Base-by-base conservation (phyloP, 805 yeast genomes). In the Kregervanrija fluxuum region DNA sequence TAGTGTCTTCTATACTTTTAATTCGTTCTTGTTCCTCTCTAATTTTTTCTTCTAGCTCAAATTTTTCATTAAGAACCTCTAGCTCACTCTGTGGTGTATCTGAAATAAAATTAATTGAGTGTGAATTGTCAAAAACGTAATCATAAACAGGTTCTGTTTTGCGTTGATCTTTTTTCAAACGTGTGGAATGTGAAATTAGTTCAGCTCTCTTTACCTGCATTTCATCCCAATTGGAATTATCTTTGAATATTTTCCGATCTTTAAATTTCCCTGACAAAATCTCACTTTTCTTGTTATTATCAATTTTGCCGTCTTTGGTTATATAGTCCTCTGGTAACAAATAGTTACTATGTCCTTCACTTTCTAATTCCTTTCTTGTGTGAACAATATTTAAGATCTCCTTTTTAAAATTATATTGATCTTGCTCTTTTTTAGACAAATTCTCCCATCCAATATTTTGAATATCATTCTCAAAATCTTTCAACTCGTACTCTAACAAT, bases 81-180 rank as follows among this genome's bases (percentile, higher is more conserved):
- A 42, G 51, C 50, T 48, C 62, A 2, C 51, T 53, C 8, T 44
- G 40, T 2, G 62, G 57, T 30, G 74, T 80, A n/a, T 47, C 44
- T 2, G 62, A 57, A 22, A 74, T 80, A 13, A 68, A 64, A 1
- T 77, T 75, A 14, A 82, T 74, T 46, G 70, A 68, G 45, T 83
- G 86, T 0, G 77, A 67, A 37, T 74, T 73, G 58, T 86, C 93
- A 62, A 84, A 84, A 0, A 87, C 91, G 64, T 71, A 87, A 11
- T 85, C 95, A 55, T 83, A 86, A 36, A 77, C 61, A 8, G 70
- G 68, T 33, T 61, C 70, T 0, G 47, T 48, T 31, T 57, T 58
- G 37, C 53, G 35, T 12, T 34, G 13, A 11, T 33, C 41, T 17
- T 37, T 42, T 40, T 54, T 49, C 35, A 50, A 35, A 31, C 45